A percentile compares a stretch with the other conserved stretches of the same genome.
phyloP scores from a whole-genome alignment of 2,329 filamentous ascomycete genomes.

The Alternaria arborescens region DNA sequence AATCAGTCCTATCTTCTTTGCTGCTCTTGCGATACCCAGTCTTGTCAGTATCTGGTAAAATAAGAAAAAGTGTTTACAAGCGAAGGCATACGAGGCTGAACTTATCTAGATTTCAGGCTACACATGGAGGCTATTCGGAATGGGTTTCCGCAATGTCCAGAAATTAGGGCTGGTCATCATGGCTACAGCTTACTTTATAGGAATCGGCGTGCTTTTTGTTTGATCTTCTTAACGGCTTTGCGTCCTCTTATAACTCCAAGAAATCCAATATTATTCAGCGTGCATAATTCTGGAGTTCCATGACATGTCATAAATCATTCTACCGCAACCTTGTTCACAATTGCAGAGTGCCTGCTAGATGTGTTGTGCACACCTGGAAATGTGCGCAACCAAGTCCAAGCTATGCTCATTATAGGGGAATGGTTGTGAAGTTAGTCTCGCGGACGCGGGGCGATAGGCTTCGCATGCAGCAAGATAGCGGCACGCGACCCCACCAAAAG shows the following conservation, averaged over 20 bases:
- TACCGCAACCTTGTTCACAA: not conserved
- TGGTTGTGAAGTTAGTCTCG: not conserved
- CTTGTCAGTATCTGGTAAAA: no score
- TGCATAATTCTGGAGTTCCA: not conserved
- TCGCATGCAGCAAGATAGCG: slow-evolving; percentile 7
- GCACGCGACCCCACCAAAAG: slow-evolving; percentile 16
- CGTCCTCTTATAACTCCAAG: not conserved
- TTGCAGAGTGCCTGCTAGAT: not conserved
- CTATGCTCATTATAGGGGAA: not conserved
- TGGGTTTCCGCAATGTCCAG: no score
- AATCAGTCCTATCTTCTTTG: no score
- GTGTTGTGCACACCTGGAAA: not conserved
- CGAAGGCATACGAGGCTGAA: no score
- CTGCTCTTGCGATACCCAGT: no score
- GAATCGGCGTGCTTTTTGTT: not conserved
- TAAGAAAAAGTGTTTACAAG: no score
- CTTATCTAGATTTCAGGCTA: no score
- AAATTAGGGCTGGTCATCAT: no score
- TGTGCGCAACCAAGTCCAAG: not conserved
- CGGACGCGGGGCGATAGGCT: slow-evolving; percentile 3
- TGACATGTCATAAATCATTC: not conserved
- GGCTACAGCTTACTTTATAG: not conserved
- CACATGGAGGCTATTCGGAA: no score
- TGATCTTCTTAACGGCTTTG: no score
- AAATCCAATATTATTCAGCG: not conserved